Evolutionary conservation across 2,329 filamentous ascomycete species (phyloP).

Genomic region (Periconia sp.): DNA sequence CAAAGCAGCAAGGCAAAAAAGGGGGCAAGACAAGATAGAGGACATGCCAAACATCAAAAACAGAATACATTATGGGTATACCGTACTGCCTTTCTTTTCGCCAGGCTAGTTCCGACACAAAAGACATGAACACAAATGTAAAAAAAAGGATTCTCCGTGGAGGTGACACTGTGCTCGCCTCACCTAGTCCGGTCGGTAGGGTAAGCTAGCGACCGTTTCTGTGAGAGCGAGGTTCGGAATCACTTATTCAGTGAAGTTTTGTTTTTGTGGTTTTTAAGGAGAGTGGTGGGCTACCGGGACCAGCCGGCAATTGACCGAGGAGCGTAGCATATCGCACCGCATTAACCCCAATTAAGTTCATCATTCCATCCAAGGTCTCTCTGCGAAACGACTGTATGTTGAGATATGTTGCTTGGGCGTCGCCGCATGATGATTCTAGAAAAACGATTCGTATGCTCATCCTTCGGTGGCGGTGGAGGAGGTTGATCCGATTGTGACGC

Average conservation of each 20-base stretch:
- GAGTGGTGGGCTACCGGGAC: conserved; percentile 29
- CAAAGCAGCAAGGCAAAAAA: no score
- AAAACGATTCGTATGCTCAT: conserved; percentile 42
- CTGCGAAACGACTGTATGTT: conserved; percentile 40
- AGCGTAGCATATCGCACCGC: conserved; percentile 1
- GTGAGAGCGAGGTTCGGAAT: conserved; percentile 44
- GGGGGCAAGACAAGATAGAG: not conserved
- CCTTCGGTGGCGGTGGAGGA: conserved; percentile 43
- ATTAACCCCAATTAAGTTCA: conserved; percentile 43
- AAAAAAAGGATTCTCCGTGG: no score
- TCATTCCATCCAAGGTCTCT: conserved; percentile 44
- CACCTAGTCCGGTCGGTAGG: conserved; percentile 9
- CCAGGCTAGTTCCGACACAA: conserved; percentile 20
- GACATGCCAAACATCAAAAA: conserved; percentile 21
- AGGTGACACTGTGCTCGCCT: conserved; percentile 45
- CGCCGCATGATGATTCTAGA: conserved; percentile 43
- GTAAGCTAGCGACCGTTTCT: conserved; percentile 3
- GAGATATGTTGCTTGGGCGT: conserved; percentile 45
- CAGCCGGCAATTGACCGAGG: conserved; percentile 27
- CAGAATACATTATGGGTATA: conserved; percentile 46
- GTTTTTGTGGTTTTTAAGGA: conserved; percentile 28
- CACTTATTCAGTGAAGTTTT: conserved; percentile 47
- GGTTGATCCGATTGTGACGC: conserved; percentile 35
- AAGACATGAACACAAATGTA: no score
- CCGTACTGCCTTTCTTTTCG: conserved; percentile 25